phyloP scores from a whole-genome alignment of 768 basidiomycete genomes.

The Mycena latifolia region DNA sequence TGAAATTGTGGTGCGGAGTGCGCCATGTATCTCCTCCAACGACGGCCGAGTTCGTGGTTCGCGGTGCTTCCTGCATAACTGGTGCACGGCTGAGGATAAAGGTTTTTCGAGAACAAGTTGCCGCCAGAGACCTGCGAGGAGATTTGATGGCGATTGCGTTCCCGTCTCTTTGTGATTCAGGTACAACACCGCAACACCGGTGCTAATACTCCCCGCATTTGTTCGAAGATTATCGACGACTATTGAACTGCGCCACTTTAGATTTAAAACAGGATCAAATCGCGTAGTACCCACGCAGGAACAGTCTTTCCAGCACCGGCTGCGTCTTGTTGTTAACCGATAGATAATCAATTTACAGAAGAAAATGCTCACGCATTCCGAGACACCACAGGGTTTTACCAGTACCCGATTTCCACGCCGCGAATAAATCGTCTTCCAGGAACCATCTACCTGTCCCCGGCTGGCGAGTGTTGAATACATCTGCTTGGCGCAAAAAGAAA shows the following conservation, averaged over 20 bases:
- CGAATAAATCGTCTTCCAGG: background rate
- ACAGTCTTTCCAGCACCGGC: conserved; percentile 25
- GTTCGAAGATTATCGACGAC: too few relatives aligned
- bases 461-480: too few relatives aligned
- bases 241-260: conserved; percentile 2
- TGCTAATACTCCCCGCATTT: background rate
- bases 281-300: background rate
- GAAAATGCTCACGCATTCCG: conserved; percentile 9
- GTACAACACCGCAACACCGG: conserved; percentile 10
- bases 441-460: conserved; percentile 25
- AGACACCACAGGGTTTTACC: conserved; percentile 4
- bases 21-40: background rate
- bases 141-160: background rate
- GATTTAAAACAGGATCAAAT: too few relatives aligned
- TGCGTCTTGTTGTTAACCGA: background rate
- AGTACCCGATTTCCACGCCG: conserved; percentile 3
- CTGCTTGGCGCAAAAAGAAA: too few relatives aligned
- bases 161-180: conserved; percentile 12
- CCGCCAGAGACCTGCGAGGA: too few relatives aligned
- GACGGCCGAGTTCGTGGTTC: background rate
- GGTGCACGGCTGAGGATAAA: background rate
- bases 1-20: background rate
- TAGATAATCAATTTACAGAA: background rate
- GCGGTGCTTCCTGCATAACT: background rate
- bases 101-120: background rate